phyloP scores from a whole-genome alignment of 2,329 filamentous ascomycete species.

The Emmonsia crescens region DNA sequence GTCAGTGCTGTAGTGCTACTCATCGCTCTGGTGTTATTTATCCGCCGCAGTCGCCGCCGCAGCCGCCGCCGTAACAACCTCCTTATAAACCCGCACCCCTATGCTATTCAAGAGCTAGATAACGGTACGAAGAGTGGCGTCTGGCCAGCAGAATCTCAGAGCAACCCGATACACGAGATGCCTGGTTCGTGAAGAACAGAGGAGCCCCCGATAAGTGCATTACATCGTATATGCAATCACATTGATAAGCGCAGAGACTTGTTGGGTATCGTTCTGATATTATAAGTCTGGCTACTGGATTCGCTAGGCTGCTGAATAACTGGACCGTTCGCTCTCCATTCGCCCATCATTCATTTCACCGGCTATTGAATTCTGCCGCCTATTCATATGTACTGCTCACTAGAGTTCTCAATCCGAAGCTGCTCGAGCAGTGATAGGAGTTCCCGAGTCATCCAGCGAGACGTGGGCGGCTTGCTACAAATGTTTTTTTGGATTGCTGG shows the following conservation, averaged over 20 bases:
- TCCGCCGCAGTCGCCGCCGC: background rate
- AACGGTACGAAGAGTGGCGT: background rate
- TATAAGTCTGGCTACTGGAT: no score
- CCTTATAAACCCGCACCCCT: background rate
- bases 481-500: no score
- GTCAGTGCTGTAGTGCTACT: background rate
- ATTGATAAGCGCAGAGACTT: background rate
- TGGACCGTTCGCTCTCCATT: no score
- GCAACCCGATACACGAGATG: background rate
- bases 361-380: no score
- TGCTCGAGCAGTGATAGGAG: no score
- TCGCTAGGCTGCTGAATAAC: no score
- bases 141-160: background rate
- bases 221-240: background rate
- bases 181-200: background rate
- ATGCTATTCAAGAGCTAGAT: background rate
- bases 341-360: no score
- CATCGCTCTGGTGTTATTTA: background rate
- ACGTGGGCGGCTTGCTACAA: no score
- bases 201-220: background rate
- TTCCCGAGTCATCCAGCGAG: no score
- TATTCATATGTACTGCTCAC: no score
- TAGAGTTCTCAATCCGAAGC: no score
- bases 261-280: background rate
- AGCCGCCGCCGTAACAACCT: background rate